These are phyloP conservation scores for Agapanthus africanus DNA, from an alignment of 106 monocot genomes.

Conservation along the genomic window DNA sequence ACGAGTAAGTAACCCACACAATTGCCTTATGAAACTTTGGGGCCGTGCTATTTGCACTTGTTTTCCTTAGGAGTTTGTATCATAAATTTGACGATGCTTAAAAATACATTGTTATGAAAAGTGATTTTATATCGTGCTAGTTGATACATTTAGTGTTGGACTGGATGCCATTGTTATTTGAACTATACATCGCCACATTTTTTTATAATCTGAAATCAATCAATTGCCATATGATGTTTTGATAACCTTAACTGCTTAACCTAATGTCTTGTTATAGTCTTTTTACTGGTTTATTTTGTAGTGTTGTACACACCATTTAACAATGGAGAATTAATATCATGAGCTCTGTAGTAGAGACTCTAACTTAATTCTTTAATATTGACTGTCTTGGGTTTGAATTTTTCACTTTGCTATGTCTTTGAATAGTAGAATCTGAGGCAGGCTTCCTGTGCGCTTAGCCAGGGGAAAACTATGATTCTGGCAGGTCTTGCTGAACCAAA, in stretches of 20 bases:
- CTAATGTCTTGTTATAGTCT: neutral
- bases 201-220: neutral
- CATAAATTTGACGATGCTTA: too few relatives aligned
- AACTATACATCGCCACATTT: neutral
- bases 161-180: too few relatives aligned
- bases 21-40: neutral
- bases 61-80: too few relatives aligned
- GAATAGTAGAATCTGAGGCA: slow-evolving; percentile 75
- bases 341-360: neutral
- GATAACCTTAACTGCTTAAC: too few relatives aligned
- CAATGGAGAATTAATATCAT: neutral
- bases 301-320: neutral
- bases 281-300: neutral
- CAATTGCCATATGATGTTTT: too few relatives aligned
- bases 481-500: slow-evolving; percentile 68
- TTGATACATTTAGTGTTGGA: neutral
- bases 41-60: too few relatives aligned
- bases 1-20: slow-evolving; percentile 32
- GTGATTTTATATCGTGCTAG: neutral
- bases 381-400: neutral
- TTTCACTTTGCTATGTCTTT: slow-evolving; percentile 9
- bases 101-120: too few relatives aligned
- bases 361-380: neutral
- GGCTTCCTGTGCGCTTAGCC: slow-evolving; percentile 86
- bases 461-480: slow-evolving; percentile 72